These are phyloP conservation scores for Fusarium denticulatum DNA, from an alignment of 2,329 filamentous ascomycete genomes.

Conservation along the genomic window DNA sequence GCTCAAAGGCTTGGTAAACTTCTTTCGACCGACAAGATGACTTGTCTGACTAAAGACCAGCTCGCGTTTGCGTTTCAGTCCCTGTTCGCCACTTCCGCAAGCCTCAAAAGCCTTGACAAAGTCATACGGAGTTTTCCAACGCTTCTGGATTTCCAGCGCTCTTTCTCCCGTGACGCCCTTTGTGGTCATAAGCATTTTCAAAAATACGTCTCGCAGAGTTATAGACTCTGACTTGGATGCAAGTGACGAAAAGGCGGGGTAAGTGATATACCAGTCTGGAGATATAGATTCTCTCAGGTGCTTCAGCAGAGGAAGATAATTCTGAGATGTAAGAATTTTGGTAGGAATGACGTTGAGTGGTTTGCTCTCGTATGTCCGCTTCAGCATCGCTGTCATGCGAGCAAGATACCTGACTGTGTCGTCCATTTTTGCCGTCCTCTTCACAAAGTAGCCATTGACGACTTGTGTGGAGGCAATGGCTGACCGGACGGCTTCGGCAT, in stretches of 20 bases:
- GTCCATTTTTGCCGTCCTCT: conserved; percentile 78
- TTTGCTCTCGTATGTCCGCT: conserved; percentile 69
- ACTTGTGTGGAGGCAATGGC: conserved; percentile 82
- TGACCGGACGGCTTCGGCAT: conserved; percentile 74
- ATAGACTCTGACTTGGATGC: conserved; percentile 80
- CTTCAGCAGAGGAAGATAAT: conserved; percentile 72
- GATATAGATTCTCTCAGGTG: conserved; percentile 64
- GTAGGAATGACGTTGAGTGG: conserved; percentile 73
- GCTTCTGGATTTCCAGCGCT: conserved; percentile 80
- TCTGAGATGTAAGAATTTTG: conserved; percentile 67
- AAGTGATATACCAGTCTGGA: conserved; percentile 70
- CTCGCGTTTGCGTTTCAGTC: conserved; percentile 66
- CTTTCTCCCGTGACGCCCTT: conserved; percentile 80
- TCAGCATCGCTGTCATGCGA: conserved; percentile 75
- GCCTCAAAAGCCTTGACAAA: conserved; percentile 75
- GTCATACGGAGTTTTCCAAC: conserved; percentile 78
- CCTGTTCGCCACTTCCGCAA: conserved; percentile 59
- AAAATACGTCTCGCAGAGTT: conserved; percentile 77
- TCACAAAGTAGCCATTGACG: conserved; percentile 81
- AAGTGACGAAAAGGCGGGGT: conserved; percentile 75
- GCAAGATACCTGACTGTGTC: conserved; percentile 81
- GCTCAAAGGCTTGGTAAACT: conserved; percentile 72
- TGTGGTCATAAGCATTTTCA: conserved; percentile 89
- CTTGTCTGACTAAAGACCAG: conserved; percentile 68
- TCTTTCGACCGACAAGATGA: conserved; percentile 72